These are phyloP conservation scores for Platanus orientalis DNA, from an alignment of 164 flowering plant genomes.

Conservation along the genomic window DNA sequence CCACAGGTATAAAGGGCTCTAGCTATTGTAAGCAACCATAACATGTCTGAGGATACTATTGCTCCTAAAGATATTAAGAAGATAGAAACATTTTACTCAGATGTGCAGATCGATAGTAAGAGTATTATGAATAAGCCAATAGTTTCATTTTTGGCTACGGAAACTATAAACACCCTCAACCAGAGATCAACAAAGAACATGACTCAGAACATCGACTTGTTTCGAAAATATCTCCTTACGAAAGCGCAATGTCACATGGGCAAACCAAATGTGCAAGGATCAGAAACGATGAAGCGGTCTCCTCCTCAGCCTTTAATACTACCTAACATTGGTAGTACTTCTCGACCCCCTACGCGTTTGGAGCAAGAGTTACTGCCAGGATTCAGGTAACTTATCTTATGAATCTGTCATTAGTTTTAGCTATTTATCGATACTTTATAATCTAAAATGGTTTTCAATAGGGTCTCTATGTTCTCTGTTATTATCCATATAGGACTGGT, in stretches of 20 bases:
- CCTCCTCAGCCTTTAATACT: not conserved
- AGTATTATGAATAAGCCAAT: slow-evolving; percentile 1
- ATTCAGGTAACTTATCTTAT: slow-evolving; percentile 1
- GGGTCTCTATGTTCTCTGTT: no score
- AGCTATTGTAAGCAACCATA: no score
- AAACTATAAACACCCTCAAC: no score
- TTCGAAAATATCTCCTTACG: slow-evolving; percentile 10
- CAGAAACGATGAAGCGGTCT: not conserved
- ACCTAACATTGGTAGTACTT: not conserved
- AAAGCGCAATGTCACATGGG: not conserved
- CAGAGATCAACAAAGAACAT: slow-evolving; percentile 3
- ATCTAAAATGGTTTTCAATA: no score
- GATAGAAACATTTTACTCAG: no score
- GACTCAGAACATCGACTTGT: slow-evolving; percentile 12
- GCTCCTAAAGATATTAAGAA: no score
- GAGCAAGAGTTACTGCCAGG: slow-evolving; percentile 12
- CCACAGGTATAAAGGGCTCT: no score
- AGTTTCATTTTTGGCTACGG: not conserved
- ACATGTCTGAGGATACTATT: no score
- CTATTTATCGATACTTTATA: not conserved
- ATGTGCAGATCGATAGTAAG: no score
- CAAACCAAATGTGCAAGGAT: slow-evolving; percentile 7
- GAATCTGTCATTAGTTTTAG: not conserved
- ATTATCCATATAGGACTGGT: no score
- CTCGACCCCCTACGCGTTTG: slow-evolving; percentile 2